Conservation (phyloP, 1,284 basidiomycete genomes). For the Rhodotorula sp. region DNA sequence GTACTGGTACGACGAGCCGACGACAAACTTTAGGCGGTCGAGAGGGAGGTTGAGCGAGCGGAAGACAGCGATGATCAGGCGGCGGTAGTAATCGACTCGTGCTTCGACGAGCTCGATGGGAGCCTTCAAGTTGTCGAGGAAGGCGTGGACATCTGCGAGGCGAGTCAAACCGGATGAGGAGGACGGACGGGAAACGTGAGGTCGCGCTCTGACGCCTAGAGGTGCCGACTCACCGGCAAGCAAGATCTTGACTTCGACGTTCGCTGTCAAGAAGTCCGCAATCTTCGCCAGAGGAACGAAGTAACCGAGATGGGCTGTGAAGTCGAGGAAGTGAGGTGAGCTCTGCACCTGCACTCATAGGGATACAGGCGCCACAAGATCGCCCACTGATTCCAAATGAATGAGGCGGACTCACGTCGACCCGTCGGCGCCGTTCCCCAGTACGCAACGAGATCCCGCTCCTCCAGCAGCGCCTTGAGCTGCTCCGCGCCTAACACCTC, state of each 20-base stretch:
- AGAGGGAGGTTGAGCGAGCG: slow-evolving; percentile 85
- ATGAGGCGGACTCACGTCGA: slow-evolving; percentile 64
- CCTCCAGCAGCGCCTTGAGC: slow-evolving; percentile 76
- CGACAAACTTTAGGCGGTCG: slow-evolving; percentile 76
- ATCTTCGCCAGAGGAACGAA: slow-evolving; percentile 86
- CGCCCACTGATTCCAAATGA: too few species aligned
- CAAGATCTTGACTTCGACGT: slow-evolving; percentile 82
- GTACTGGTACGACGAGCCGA: slow-evolving; percentile 89
- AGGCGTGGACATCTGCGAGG: slow-evolving; percentile 82
- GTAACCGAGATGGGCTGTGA: slow-evolving; percentile 89
- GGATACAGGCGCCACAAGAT: not conserved
- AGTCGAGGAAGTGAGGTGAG: not conserved
- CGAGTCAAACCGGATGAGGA: not conserved
- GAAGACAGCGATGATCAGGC: slow-evolving; percentile 78
- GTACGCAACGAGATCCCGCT: slow-evolving; percentile 65
- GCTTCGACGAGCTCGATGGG: slow-evolving; percentile 89
- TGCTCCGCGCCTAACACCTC: slow-evolving; percentile 85
- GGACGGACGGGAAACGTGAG: not conserved
- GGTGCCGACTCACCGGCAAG: slow-evolving; percentile 68
- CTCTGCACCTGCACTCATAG: not conserved
- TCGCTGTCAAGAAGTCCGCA: slow-evolving; percentile 91
- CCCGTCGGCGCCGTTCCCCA: slow-evolving; percentile 91
- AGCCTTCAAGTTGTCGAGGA: slow-evolving; percentile 96
- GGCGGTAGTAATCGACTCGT: slow-evolving; percentile 87
- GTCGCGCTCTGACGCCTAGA: not conserved